Base-by-base conservation (phyloP, 257 asterid genomes). In the Ballota nigra region DNA sequence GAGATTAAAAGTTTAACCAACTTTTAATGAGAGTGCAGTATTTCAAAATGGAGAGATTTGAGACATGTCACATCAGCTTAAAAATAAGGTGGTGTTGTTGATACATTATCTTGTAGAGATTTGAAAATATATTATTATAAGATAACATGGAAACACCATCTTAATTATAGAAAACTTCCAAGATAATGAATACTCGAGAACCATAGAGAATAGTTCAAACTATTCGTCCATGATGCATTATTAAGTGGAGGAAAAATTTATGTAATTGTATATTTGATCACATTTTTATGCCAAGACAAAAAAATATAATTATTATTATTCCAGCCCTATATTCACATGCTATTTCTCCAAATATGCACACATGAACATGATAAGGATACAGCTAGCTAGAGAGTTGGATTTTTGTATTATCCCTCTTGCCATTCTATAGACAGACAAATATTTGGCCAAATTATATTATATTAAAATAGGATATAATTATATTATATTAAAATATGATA, bases 261-360 rank as follows among this genome's bases (percentile, higher is more conserved):
- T 33, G 34, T 6, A 26, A 62, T 20, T 55, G 38, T 63, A 62
- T 53, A 53, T 68, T 68, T 40, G 40, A 40, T 15, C 40, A 33
- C 59, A 40, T 36, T 55, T 18, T 47, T 55, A 8, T 65, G 60
- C 40, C 29, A 76, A 78, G 86, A 76, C 86, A 76, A 76, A 45
- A 65, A 45, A 65, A 20, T 53, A 6, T 53, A 6, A 53, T 53
- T 53, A 53, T 53, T 15, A 53, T 53, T 53, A 53, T 9, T 53
- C 60, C 60, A 53, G 29, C 29, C 60, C 15, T 19, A 53, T 53
- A 8, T 53, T 49, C 60, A 53, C 60, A 73, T 84, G 84, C 83
- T 24, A 23, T 76, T 74, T 79, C 75, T 62, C 69, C 76, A 68
- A 77, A 51, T 72, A 47, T n/a, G 5, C 16, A 47, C 16, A 47